phyloP scores from a whole-genome alignment of 352 stramenopile species.

The Phytophthora colocasiae region DNA sequence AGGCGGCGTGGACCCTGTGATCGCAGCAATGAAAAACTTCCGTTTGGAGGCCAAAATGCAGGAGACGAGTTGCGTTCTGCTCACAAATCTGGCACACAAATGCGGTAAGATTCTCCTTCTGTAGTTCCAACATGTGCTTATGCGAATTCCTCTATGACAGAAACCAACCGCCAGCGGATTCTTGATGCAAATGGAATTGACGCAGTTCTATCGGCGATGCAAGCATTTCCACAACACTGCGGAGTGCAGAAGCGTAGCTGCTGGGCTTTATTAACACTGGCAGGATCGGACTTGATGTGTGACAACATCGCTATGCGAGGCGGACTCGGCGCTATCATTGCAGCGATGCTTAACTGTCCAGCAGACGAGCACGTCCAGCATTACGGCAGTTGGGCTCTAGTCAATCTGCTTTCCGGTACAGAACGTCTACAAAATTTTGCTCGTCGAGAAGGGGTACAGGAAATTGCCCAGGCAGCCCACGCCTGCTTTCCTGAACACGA shows the following conservation, averaged over 20 bases:
- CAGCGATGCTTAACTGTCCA: conserved; percentile 80
- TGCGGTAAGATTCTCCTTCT: conserved; percentile 48
- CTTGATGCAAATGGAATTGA: conserved; percentile 78
- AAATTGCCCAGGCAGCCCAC: conserved; percentile 84
- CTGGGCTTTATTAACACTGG: conserved; percentile 86
- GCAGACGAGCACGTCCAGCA: conserved; percentile 64
- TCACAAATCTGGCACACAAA: conserved; percentile 91
- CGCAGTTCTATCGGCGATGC: conserved; percentile 84
- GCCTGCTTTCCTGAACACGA: conserved; percentile 82
- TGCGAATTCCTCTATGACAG: conserved; percentile 33
- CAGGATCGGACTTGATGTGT: conserved; percentile 77
- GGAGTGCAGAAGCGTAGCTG: conserved; percentile 83
- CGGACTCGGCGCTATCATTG: conserved; percentile 71
- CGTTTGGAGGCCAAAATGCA: conserved; percentile 66
- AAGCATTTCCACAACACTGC: conserved; percentile 75
- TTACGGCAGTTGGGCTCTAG: conserved; percentile 72
- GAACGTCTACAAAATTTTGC: conserved; percentile 62
- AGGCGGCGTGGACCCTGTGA: conserved; percentile 58
- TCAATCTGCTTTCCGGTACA: conserved; percentile 72
- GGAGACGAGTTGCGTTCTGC: conserved; percentile 69
- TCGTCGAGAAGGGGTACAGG: conserved; percentile 68
- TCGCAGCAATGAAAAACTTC: conserved; percentile 75
- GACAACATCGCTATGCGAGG: conserved; percentile 65
- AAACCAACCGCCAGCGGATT: conserved; percentile 86
- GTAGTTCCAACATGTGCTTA: background rate